Evolutionary conservation across 768 basidiomycete species (phyloP), one percentile per base, ranked within the genome.

Genomic region (Coprinopsis strossmayeri): DNA sequence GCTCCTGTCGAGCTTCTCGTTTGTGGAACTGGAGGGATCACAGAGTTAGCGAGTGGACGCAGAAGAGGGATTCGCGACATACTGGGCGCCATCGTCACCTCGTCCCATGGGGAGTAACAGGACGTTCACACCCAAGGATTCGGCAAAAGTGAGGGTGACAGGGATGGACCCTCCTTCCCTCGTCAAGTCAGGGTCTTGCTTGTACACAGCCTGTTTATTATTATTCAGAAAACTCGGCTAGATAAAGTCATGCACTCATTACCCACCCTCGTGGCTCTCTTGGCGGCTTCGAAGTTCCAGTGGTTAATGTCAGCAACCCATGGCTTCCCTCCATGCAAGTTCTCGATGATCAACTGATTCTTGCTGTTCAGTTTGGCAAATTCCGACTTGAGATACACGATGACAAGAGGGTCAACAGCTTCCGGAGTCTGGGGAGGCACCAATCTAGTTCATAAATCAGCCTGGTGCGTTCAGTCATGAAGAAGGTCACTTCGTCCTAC

Each of bases 141-240:
- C 91, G 9, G 93, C 91, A 62, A 98, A 95, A 1, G 91, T 94
- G 11, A 45, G 43, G 23, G 43, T 45, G 18, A 45, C 43, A 32
- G 93, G 93, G 53, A 94, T 94, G 4, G 90, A 91, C 3, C 94
- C 94, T n/a, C 91, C 91, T 63, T 95, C 92, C 34, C 91, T 80
- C 1, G 87, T 92, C 50, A 85, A 70, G 61, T 94, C 89, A 0
- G 92, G 92, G 3, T 79, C 77, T 60, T 76, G 74, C 15, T 32
- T n/a, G 28, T 45, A 45, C 11, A 45, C 43, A 4, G 27, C 28
- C 43, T 42, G 30, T n/a, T n/a, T 9, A 9, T 34, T 34, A 9
- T 9, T 9, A 34, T 9, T 34, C n/a, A 9, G 10, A 9, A 34
- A 38, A 38, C 37, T 5, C 18, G 9, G 37, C 7, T 9, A 34